Evolutionary conservation across 2,329 filamentous ascomycete genomes (phyloP).

Genomic region (Aspergillus costaricaensis): DNA sequence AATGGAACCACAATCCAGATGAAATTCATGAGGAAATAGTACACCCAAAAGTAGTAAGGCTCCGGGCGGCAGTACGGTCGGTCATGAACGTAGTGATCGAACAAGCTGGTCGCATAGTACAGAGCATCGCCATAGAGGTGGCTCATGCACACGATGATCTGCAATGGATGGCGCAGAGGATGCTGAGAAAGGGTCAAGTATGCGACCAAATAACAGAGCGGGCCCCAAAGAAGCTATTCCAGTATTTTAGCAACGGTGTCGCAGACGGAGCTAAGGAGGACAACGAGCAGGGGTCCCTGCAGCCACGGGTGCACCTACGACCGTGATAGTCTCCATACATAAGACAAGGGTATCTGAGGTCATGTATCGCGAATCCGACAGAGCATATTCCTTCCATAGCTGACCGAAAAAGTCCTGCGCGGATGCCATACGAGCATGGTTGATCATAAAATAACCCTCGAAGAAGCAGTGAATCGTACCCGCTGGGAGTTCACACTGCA

Average conservation of each 20-base stretch:
- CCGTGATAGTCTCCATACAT: slow-evolving; percentile 83
- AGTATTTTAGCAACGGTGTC: slow-evolving; percentile 1
- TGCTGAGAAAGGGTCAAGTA: slow-evolving; percentile 56
- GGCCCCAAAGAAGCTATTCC: slow-evolving; percentile 60
- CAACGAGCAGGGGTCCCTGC: background rate
- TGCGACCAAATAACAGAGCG: slow-evolving; percentile 60
- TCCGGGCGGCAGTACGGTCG: slow-evolving; percentile 63
- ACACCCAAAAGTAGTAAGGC: slow-evolving; percentile 65
- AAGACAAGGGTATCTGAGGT: slow-evolving; percentile 80
- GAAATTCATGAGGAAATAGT: slow-evolving; percentile 67
- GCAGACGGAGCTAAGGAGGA: background rate
- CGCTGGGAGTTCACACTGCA: slow-evolving; percentile 30
- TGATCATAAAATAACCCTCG: slow-evolving; percentile 78
- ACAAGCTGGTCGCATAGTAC: slow-evolving; percentile 65
- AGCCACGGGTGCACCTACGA: slow-evolving; percentile 53
- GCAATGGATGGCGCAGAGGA: slow-evolving; percentile 60
- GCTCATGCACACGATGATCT: slow-evolving; percentile 62
- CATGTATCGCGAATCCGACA: slow-evolving; percentile 84
- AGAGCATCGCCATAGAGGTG: slow-evolving; percentile 66
- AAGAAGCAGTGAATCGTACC: slow-evolving; percentile 72
- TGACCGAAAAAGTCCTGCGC: slow-evolving; percentile 76
- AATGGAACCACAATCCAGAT: slow-evolving; percentile 66
- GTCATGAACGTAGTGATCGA: slow-evolving; percentile 59
- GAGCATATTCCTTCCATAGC: slow-evolving; percentile 89
- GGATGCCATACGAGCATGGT: slow-evolving; percentile 66